Percentiles rank a stretch among this genome's conserved stretches.
These are phyloP conservation scores for Candida lessepsii DNA, from an alignment of 805 yeast species.

Conservation along the genomic window DNA sequence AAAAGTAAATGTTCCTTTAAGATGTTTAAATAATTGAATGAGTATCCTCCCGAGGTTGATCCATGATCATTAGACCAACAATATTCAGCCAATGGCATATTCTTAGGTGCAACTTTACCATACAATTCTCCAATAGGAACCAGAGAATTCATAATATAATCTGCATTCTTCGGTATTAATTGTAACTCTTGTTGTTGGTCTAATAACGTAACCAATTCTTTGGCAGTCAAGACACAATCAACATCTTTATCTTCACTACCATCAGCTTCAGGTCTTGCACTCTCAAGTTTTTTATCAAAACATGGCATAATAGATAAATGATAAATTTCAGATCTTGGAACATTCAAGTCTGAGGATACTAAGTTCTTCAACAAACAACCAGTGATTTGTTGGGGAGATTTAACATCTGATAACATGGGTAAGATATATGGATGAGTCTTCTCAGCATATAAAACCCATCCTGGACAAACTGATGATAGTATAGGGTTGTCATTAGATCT, in stretches of 20 bases:
- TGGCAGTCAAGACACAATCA: conserved; percentile 92
- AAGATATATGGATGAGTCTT: conserved; percentile 88
- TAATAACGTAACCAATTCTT: conserved; percentile 74
- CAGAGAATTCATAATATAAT: conserved; percentile 11
- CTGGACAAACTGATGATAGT: conserved; percentile 83
- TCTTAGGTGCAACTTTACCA: conserved; percentile 46
- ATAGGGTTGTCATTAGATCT: conserved; percentile 44
- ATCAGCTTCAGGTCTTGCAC: conserved; percentile 74
- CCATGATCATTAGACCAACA: conserved; percentile 79
- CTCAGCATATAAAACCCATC: conserved; percentile 94
- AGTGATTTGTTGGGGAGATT: conserved; percentile 92
- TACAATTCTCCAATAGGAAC: conserved; percentile 22
- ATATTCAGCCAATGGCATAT: conserved; percentile 58
- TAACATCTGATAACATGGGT: conserved; percentile 66
- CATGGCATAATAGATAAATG: conserved; percentile 95
- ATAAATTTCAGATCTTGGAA: conserved; percentile 49
- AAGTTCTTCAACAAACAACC: conserved; percentile 70
- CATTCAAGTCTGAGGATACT: conserved; percentile 27
- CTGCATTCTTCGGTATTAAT: conserved; percentile 20
- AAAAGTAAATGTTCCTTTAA: conserved; percentile 26
- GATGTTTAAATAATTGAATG: conserved; percentile 59
- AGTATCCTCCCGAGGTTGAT: conserved; percentile 87
- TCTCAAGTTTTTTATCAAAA: conserved; percentile 93
- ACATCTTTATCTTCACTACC: conserved; percentile 51
- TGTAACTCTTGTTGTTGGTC: conserved; percentile 46